Conservation (phyloP, 1,139 yeast species). For the Pneumocystis sp. region DNA sequence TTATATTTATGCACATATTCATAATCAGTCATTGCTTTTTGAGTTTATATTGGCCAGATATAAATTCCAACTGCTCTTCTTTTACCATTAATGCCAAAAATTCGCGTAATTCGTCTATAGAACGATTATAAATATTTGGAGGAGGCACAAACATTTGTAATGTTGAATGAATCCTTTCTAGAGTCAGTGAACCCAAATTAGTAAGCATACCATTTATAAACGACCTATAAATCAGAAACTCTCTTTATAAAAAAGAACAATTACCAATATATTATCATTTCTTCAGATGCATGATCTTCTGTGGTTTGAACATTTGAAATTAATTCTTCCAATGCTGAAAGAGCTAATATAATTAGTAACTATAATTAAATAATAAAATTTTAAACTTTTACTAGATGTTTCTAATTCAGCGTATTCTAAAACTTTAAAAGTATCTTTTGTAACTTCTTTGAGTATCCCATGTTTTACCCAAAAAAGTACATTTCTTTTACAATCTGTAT, state of each 20-base stretch:
- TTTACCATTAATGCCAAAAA: slow-evolving; percentile 31
- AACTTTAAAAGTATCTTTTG: slow-evolving; percentile 15
- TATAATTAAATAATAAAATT: slow-evolving; percentile 29
- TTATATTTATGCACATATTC: not conserved
- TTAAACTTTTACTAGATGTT: not conserved
- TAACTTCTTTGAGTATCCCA: slow-evolving; percentile 18
- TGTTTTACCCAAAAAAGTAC: slow-evolving; percentile 21
- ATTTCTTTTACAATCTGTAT: slow-evolving; percentile 16
- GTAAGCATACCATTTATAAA: slow-evolving; percentile 42
- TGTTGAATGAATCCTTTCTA: slow-evolving; percentile 38
- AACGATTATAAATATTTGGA: slow-evolving; percentile 28
- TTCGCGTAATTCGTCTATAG: slow-evolving; percentile 29
- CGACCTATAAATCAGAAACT: slow-evolving; percentile 22
- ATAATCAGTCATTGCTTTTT: slow-evolving; percentile 10
- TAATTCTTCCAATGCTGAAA: slow-evolving; percentile 12
- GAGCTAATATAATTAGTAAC: slow-evolving; percentile 3
- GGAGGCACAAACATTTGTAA: slow-evolving; percentile 38
- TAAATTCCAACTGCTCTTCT: slow-evolving; percentile 28
- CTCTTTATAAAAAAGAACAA: not conserved
- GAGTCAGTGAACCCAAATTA: slow-evolving; percentile 37
- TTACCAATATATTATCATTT: slow-evolving; percentile 29
- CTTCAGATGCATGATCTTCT: slow-evolving; percentile 24
- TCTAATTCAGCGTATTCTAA: slow-evolving; percentile 22
- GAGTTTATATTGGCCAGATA: slow-evolving; percentile 22
- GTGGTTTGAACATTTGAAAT: slow-evolving; percentile 18